Evolutionary conservation across 768 basidiomycete species (phyloP).

Genomic region (Lentinula edodes): DNA sequence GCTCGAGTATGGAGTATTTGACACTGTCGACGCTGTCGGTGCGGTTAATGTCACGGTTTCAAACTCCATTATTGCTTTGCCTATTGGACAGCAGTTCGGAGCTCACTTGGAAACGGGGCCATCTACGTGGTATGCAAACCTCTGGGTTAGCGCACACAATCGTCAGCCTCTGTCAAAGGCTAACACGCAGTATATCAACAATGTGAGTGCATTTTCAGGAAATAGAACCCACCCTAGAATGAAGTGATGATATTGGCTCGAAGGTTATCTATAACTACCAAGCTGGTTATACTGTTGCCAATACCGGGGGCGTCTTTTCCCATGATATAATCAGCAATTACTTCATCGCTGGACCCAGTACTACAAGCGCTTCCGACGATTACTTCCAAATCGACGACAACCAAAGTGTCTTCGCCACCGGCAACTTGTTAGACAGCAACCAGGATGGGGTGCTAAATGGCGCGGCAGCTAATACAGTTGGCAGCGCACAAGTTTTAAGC

Average conservation of each 20-base stretch:
- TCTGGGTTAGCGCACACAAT: slow-evolving; percentile 19
- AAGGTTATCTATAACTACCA: slow-evolving; percentile 18
- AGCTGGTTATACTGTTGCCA: slow-evolving; percentile 16
- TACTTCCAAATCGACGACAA: slow-evolving; percentile 20
- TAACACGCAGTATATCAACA: slow-evolving; percentile 17
- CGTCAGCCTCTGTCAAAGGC: slow-evolving; percentile 18
- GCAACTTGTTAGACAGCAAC: slow-evolving; percentile 17
- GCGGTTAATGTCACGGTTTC: slow-evolving; percentile 17
- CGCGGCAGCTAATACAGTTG: slow-evolving; percentile 14
- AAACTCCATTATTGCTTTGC: slow-evolving; percentile 15
- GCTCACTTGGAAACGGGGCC: slow-evolving; percentile 19
- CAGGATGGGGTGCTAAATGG: slow-evolving; percentile 17
- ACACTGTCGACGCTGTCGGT: slow-evolving; percentile 16
- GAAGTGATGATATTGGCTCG: background rate
- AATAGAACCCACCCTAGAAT: background rate
- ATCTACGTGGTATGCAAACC: slow-evolving; percentile 17
- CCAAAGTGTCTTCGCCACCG: slow-evolving; percentile 16
- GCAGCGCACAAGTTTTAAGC: slow-evolving; percentile 12
- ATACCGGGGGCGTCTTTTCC: slow-evolving; percentile 15
- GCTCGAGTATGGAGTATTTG: slow-evolving; percentile 15
- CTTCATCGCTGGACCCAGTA: slow-evolving; percentile 18
- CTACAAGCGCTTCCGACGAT: slow-evolving; percentile 15
- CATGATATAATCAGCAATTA: slow-evolving; percentile 19
- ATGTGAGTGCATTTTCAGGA: slow-evolving; percentile 7
- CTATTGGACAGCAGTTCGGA: slow-evolving; percentile 18